These are phyloP conservation scores for Epichloe elymi DNA, from an alignment of 2,329 filamentous ascomycete species.

Conservation along the genomic window DNA sequence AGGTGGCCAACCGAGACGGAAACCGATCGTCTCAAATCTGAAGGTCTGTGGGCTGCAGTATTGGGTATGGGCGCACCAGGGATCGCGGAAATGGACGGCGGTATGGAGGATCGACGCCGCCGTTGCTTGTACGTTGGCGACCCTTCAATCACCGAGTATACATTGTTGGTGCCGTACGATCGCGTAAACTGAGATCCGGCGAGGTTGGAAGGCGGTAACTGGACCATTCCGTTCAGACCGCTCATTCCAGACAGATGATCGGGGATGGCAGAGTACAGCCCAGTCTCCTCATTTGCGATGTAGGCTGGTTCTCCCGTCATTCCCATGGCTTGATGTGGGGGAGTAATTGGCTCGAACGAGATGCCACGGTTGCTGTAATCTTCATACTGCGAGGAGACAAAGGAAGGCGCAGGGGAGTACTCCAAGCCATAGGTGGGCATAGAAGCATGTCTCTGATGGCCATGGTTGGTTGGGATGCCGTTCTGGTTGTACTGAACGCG, in stretches of 20 bases:
- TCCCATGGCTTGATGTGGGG: slow-evolving; percentile 81
- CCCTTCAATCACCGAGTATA: slow-evolving; percentile 93
- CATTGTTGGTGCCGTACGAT: slow-evolving; percentile 59
- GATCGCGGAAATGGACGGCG: slow-evolving; percentile 58
- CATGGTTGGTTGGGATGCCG: slow-evolving; percentile 68
- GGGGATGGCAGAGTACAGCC: slow-evolving; percentile 87
- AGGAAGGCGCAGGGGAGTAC: slow-evolving; percentile 94
- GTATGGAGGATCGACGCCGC: slow-evolving; percentile 83
- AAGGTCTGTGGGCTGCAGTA: slow-evolving; percentile 59
- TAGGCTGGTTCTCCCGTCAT: slow-evolving; percentile 85
- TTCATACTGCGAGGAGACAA: slow-evolving; percentile 96
- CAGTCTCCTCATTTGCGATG: slow-evolving; percentile 95
- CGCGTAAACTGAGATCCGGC: slow-evolving; percentile 68
- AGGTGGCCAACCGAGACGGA: slow-evolving; percentile 77
- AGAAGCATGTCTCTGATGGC: slow-evolving; percentile 89
- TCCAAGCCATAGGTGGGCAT: slow-evolving; percentile 93
- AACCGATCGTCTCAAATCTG: slow-evolving; percentile 81
- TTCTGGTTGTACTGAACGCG: slow-evolving; percentile 86
- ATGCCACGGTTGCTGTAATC: slow-evolving; percentile 95
- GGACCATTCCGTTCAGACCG: slow-evolving; percentile 77
- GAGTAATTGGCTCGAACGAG: slow-evolving; percentile 93
- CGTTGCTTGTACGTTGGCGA: slow-evolving; percentile 98
- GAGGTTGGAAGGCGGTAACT: slow-evolving; percentile 75
- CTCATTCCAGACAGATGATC: slow-evolving; percentile 64
- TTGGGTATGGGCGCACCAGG: slow-evolving; percentile 54